Percentiles rank a stretch among this genome's conserved stretches.
Evolutionary conservation across 345 rosid species (phyloP).

Genomic region (Nephelium lappaceum): DNA sequence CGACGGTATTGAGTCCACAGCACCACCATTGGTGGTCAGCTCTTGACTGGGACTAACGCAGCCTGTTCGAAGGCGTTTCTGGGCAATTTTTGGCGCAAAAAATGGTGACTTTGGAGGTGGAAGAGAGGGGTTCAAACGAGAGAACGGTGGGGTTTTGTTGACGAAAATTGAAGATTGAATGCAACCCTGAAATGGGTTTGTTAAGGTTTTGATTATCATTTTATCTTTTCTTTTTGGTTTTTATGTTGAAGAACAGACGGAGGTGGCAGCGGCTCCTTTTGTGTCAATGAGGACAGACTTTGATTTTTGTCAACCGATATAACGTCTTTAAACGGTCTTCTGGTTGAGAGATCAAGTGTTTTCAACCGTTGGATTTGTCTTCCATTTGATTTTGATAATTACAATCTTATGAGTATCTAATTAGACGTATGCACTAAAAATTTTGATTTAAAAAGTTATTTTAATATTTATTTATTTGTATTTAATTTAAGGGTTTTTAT

Average conservation of each 20-base stretch:
- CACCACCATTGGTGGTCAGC: conserved; percentile 21
- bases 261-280: not conserved
- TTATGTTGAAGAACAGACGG: not conserved
- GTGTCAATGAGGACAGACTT: not conserved
- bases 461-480: too few species aligned
- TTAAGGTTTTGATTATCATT: conserved; percentile 47
- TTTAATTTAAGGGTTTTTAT: too few species aligned
- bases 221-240: conserved; percentile 6
- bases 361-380: not conserved
- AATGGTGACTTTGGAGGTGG: conserved; percentile 19
- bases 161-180: conserved; percentile 28
- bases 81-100: conserved; percentile 1
- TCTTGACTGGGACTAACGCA: conserved; percentile 43
- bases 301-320: not conserved
- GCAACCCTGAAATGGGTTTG: conserved; percentile 7
- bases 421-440: too few species aligned
- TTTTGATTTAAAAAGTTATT: too few species aligned
- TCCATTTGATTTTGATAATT: not conserved
- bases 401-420: too few species aligned
- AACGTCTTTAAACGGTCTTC: not conserved
- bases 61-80: conserved; percentile 16
- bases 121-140: conserved; percentile 25
- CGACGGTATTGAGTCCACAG: conserved; percentile 15
- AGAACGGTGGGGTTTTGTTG: conserved; percentile 20
- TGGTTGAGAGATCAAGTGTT: too few species aligned